Conservation (phyloP, 2,329 filamentous ascomycete genomes). For the Sporothrix luriei region DNA sequence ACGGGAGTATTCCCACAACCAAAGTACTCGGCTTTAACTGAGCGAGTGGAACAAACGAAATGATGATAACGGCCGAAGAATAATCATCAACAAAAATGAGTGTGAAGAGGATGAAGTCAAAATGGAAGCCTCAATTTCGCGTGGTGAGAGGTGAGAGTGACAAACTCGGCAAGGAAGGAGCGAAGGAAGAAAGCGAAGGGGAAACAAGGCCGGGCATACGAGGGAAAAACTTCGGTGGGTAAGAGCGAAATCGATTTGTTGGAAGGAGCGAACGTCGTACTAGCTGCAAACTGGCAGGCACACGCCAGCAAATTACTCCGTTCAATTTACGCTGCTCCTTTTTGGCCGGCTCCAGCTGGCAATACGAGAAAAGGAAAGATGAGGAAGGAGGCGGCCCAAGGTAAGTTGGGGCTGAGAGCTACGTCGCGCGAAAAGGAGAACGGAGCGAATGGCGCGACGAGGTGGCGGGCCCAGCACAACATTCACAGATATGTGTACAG, state of each 20-base stretch:
- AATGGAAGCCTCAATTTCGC: constrained; percentile 13
- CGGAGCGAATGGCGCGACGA: constrained; percentile 26
- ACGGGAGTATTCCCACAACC: constrained; percentile 16
- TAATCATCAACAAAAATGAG: background rate
- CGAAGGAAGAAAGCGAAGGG: constrained; percentile 7
- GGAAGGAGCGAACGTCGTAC: background rate
- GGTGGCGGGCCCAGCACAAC: constrained; percentile 18
- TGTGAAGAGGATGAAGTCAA: constrained; percentile 19
- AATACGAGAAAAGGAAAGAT: constrained; percentile 27
- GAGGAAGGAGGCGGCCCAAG: background rate
- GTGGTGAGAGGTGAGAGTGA: constrained; percentile 5
- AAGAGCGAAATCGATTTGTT: background rate
- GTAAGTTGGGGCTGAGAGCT: constrained; percentile 5
- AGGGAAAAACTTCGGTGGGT: constrained; percentile 14
- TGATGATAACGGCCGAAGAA: background rate
- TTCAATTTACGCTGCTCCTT: background rate
- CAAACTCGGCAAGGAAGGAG: background rate
- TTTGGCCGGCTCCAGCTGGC: background rate
- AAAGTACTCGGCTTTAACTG: background rate
- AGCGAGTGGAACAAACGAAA: constrained; percentile 7
- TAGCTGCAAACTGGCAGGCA: constrained; percentile 15
- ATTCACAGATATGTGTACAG: no score
- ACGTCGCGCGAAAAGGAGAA: constrained; percentile 16
- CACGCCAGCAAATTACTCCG: background rate
- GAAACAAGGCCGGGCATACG: constrained; percentile 19